Evolutionary conservation across 768 basidiomycete species (phyloP), one percentile per base, ranked within the genome.

Genomic region (Cystofilobasidium ferigula): DNA sequence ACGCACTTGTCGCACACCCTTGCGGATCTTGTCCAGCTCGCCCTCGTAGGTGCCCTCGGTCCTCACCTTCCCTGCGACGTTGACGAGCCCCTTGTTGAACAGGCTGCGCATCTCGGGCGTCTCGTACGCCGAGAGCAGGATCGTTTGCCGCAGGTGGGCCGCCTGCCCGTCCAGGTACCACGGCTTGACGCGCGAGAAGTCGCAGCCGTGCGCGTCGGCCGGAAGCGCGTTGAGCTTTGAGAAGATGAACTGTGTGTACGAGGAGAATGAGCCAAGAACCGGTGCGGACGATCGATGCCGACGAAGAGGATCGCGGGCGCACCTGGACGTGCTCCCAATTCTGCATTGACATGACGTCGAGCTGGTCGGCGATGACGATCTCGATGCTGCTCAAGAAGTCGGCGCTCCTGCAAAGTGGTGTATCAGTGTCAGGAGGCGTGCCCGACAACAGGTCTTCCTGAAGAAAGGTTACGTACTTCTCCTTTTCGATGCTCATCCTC

Each of bases 311-410:
- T 6, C n/a, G 24, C 7, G 8, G 26, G 72, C 80, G 40, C 73
- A 89, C 93, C 81, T 95, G 89, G 24, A 93, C 82, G 72, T 98
- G 95, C 43, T 97, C 92, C 95, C 95, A 99, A 72, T 99, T 99
- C 78, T 98, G 95, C 95, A 98, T 98, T 4, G 84, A 82, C 71
- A 98, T 81, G 3, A 86, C 86, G 75, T 98, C 91, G 79, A 89
- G 80, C 72, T 95, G 92, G 74, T 98, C 95, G 20, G 89, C 80
- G n/a, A 98, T 77, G 26, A 91, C 77, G 7, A 98, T 77, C 73
- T 99, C 95, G 63, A 99, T 87, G 3, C 91, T 94, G 14, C 89
- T 89, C 60, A 99, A 79, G 74, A 94, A 91, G 76, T 99, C 95
- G 14, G 84, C 85, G 71, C 81, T 88, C 73, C 89, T 90, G 64